Evolutionary conservation across 164 flowering plant species (phyloP), one percentile per base, ranked within the genome.

Genomic region (Stephania japonica): DNA sequence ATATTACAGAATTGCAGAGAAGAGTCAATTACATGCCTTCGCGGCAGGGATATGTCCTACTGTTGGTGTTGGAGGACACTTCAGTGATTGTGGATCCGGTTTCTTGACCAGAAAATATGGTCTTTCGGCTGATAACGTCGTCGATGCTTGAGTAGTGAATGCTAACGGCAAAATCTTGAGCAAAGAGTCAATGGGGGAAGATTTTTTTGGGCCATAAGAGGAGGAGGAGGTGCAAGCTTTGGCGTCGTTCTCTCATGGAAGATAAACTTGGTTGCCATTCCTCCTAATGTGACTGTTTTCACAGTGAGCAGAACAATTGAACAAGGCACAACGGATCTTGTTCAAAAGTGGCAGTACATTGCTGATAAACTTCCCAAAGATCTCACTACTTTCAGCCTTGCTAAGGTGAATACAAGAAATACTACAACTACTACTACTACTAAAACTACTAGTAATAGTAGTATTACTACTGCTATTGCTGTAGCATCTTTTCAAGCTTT

Each of bases 11-110:
- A 81, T 85, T 32, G 78, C 73, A 4, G 83, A 77, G 62, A 78
- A 81, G 56, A 86, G 84, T 64, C 74, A 74, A 0, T 65, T 71
- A 11, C 79, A 65, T 69, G 86, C 81, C 38, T 85, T 82, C 73
- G 83, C 88, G 82, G 83, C 6, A 69, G 85, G 5, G 86, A 84
- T 19, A 79, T 77, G 7, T 85, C 85, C 7, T 83, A 88, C 10
- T 83, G 82, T 47, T 24, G 86, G 7, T 77, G 84, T 56, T 88
- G 90, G 38, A 4, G 38, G 38, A 2, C 38, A 32, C 38, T 32
- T 32, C 38, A 32, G 38, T 32, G 38, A 4, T 32, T 2, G 38
- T 2, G 38, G 38, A 32, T 2, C 2, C 4, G 38, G 38, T 32
- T 32, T 32, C 38, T 32, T 32, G 38, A 32, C 38, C 38, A 32